Evolutionary conservation across 208 protist species (phyloP), one percentile per base, ranked within the genome.

Genomic region (Trypanosoma theileri): DNA sequence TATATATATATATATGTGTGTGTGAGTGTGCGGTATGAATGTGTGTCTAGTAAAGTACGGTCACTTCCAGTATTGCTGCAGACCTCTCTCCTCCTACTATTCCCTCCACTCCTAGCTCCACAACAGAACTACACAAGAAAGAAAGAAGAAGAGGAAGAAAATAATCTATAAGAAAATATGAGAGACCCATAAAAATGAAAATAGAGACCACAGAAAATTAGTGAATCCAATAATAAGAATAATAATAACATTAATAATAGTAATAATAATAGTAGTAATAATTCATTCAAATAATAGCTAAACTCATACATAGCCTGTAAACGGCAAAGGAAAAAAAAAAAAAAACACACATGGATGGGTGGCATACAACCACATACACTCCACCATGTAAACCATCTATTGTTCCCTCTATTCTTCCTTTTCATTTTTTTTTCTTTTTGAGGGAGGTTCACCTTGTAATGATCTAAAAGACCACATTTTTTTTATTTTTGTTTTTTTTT

Each of bases 131-230:
- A 6, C 28, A 35, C 6, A 6, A 35, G 6, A 6, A 35, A 35
- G 28, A 35, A 35, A 35, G 28, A 35, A 35, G 4, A 35, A 35
- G 6, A 35, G 28, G 6, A 35, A 6, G 28, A 35, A 35, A 35
- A 8, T 35, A 35, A 35, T 35, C 65, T 44, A 42, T 1, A 42
- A 24, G 4, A 11, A 26, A 55, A 40, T 28, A 50, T 28, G 17
- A 26, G 12, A 40, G 19, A 19, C 28, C 22, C 21, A 26, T 55
- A 71, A 42, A 71, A 48, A n/a, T 54, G 21, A 28, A 65, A 31
- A 54, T 50, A 73, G 55, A 64, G 4, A 35, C 6, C 28, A 8
- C 28, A 35, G 28, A 35, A 35, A 8, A 35, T 6, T 6, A 35
- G 28, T 35, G 28, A 35, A 35, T n/a, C n/a, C n/a, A n/a, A 45